Evolutionary conservation across 2,329 filamentous ascomycete species (phyloP).

Genomic region (Aspergillus viridinutans): DNA sequence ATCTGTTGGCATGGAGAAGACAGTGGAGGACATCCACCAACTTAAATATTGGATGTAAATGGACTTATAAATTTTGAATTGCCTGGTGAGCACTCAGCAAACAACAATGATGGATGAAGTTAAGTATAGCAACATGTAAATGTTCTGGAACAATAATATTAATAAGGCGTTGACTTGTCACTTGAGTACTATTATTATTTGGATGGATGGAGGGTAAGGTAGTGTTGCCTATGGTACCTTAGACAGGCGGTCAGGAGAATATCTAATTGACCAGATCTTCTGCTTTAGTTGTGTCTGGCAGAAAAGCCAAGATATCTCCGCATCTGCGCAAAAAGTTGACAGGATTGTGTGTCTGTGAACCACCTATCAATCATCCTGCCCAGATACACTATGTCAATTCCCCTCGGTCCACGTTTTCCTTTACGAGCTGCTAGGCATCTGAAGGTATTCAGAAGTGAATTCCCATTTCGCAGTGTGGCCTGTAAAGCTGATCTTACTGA

Average conservation of each 20-base stretch:
- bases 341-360: background rate
- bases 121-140: background rate
- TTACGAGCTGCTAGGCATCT: conserved; percentile 17
- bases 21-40: no score
- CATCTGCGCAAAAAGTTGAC: background rate
- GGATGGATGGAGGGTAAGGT: no score
- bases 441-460: conserved; percentile 12
- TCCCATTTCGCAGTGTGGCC: background rate
- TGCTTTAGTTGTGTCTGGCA: background rate
- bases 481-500: background rate
- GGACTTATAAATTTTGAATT: no score
- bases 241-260: background rate
- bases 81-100: background rate
- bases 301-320: background rate
- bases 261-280: background rate
- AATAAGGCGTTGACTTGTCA: background rate
- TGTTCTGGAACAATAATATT: background rate
- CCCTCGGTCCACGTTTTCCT: conserved; percentile 14
- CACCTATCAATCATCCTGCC: background rate
- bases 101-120: background rate
- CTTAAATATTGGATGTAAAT: no score
- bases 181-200: background rate
- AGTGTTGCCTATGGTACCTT: no score
- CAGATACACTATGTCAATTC: background rate
- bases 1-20: no score